phyloP scores from a whole-genome alignment of 2,329 filamentous ascomycete genomes.

The Xylariaceae sp. region DNA sequence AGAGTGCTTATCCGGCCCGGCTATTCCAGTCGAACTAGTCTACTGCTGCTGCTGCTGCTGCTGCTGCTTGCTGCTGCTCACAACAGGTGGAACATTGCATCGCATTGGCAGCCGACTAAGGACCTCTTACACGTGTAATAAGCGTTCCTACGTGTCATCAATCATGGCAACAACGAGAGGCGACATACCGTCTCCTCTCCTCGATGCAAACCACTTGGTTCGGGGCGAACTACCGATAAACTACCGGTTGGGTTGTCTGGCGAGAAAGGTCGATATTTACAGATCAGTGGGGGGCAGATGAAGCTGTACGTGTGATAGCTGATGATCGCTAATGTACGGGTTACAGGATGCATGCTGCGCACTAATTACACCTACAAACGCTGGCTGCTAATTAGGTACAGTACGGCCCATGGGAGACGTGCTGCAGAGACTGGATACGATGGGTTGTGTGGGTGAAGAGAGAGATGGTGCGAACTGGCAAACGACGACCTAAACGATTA shows the following conservation, averaged over 20 bases:
- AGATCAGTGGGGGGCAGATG: slow-evolving; percentile 11
- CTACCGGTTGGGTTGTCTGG: slow-evolving; percentile 2
- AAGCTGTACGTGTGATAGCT: background rate
- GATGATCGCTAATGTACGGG: too few relatives aligned
- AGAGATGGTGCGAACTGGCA: too few relatives aligned
- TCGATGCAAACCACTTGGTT: background rate
- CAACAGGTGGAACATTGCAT: slow-evolving; percentile 1
- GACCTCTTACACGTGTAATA: background rate
- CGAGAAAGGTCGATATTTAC: slow-evolving; percentile 15
- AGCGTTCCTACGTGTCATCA: background rate
- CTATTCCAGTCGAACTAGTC: slow-evolving; percentile 1
- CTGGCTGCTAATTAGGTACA: too few relatives aligned
- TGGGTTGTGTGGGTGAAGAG: too few relatives aligned
- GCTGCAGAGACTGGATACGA: too few relatives aligned
- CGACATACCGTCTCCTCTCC: background rate
- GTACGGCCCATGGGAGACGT: too few relatives aligned
- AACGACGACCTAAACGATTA: too few relatives aligned
- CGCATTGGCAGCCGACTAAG: background rate
- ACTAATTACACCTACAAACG: too few relatives aligned
- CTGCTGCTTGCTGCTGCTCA: background rate
- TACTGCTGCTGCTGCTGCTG: background rate
- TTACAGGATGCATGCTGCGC: too few relatives aligned
- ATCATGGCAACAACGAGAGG: background rate
- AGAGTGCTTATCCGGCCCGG: slow-evolving; percentile 14
- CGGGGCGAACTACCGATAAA: slow-evolving; percentile 9